Evolutionary conservation across 169 alveolate genomes (phyloP), one percentile per base, ranked within the genome.

Genomic region (Cryptosporidium muris): DNA sequence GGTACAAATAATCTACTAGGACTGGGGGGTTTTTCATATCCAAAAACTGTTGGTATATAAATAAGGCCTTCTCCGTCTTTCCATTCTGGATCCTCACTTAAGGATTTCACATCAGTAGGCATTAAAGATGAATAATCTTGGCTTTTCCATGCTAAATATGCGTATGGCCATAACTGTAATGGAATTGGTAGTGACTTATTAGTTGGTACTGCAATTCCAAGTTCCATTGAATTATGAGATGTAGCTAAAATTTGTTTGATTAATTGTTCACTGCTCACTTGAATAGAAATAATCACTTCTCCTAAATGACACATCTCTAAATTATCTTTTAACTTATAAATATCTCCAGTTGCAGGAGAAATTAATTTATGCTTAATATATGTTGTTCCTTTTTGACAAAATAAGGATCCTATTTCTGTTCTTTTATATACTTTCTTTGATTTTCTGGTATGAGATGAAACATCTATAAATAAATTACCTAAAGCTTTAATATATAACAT

Each of bases 241-340:
- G 80, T n/a, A n/a, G 34, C 34, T 42, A 40, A 51, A 64, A 64
- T 40, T 7, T 60, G 66, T 36, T 60, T 60, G n/a, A 60, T 60
- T 60, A 25, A 45, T 11, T 38, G 40, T n/a, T 36, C 66, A 3
- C 40, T 49, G 11, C 34, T 37, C 40, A 36, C 66, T 2, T 60
- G 66, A 16, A 49, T 60, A n/a, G 4, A 38, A 60, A 38, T 49
- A 38, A 2, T 16, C 4, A 60, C 7, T 2, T 2, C 49, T 4
- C 6, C 36, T 38, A 60, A 14, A n/a, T n/a, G n/a, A n/a, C n/a
- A n/a, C n/a, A n/a, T n/a, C n/a, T n/a, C n/a, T n/a, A n/a, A n/a
- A n/a, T n/a, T n/a, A n/a, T n/a, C n/a, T n/a, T n/a, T n/a, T n/a
- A n/a, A n/a, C n/a, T n/a, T n/a, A n/a, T n/a, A n/a, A 36, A 60